Evolutionary conservation across 345 rosid genomes (phyloP).

Genomic region (Toxicodendron radicans): DNA sequence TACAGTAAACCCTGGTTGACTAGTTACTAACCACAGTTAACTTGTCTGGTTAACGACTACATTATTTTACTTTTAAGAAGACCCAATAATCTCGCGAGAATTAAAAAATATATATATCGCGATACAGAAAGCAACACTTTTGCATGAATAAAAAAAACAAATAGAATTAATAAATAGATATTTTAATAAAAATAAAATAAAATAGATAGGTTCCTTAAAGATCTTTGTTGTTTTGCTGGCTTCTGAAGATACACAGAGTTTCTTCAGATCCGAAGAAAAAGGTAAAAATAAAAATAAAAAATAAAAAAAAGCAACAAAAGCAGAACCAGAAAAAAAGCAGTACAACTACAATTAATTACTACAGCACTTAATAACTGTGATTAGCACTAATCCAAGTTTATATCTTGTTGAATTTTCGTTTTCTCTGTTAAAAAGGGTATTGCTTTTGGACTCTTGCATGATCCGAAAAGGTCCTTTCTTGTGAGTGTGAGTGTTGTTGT

Average conservation of each 20-base stretch:
- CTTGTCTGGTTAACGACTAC: constrained; percentile 27
- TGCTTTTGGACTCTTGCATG: constrained; percentile 48
- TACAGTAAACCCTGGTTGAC: constrained; percentile 10
- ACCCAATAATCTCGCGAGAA: constrained; percentile 11
- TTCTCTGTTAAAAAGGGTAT: background rate
- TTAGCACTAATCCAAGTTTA: background rate
- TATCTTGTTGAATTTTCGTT: constrained; percentile 1
- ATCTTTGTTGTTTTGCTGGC: constrained; percentile 66
- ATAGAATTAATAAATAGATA: background rate
- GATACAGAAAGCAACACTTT: background rate
- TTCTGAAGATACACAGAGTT: constrained; percentile 39
- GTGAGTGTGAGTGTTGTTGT: background rate
- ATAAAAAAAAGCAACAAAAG: background rate
- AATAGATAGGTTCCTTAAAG: constrained; percentile 45
- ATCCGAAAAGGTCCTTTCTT: constrained; percentile 35
- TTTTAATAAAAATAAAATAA: constrained; percentile 20
- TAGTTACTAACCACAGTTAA: constrained; percentile 24
- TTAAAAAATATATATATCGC: background rate
- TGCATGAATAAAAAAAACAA: background rate
- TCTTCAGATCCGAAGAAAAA: constrained; percentile 72
- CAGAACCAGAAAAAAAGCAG: background rate
- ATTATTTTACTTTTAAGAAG: constrained; percentile 15
- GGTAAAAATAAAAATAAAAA: constrained; percentile 21
- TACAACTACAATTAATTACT: background rate
- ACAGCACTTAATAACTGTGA: background rate